Evolutionary conservation across 2,329 filamentous ascomycete genomes (phyloP), one percentile per base, ranked within the genome.

Genomic region (Amphichorda felina): DNA sequence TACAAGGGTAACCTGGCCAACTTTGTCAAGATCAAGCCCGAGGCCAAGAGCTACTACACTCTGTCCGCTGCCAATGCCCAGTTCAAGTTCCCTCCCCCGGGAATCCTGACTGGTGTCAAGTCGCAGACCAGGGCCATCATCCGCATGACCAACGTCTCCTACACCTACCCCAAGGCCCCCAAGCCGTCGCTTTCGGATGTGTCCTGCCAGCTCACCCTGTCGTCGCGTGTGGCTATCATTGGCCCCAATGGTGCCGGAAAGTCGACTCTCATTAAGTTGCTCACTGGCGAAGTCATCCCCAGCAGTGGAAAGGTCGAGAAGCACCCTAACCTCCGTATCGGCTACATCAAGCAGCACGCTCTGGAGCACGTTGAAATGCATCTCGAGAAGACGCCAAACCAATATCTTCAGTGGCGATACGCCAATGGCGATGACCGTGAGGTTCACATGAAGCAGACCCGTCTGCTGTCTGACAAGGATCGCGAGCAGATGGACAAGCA

Each of bases 331-430:
- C 65, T 98, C 53, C 88, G 91, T 70, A 95, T 98, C 50, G 91
- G 91, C 37, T 98, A 98, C 68, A 96, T 98, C 68, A 96, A 96
- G 68, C 91, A 98, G 67, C 91, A 98, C 60, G 91, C 91, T 30
- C 72, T 98, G 10, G 91, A 98, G 69, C 91, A 98, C 75, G 91
- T 98, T 9, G 89, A 98, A 64, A 94, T 95, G 89, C 91, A 98
- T 55, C 69, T 96, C 48, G 91, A 98, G 63, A 98, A 98, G 75
- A 98, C 91, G 0, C 91, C 91, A 28, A 96, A 94, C 58, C 91
- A 98, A 63, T 98, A 98, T 55, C 73, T 98, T 24, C 91, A 96
- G 63, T 98, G 91, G 91, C 84, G 91, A 50, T 98, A 96, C 55
- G 85, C 85, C 50, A 86, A 96, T 53, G 91, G 91, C 53, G 91